A percentile compares a stretch with the other conserved stretches of the same genome.
phyloP scores from a whole-genome alignment of 2,329 filamentous ascomycete genomes.

The Drechslera avenae region DNA sequence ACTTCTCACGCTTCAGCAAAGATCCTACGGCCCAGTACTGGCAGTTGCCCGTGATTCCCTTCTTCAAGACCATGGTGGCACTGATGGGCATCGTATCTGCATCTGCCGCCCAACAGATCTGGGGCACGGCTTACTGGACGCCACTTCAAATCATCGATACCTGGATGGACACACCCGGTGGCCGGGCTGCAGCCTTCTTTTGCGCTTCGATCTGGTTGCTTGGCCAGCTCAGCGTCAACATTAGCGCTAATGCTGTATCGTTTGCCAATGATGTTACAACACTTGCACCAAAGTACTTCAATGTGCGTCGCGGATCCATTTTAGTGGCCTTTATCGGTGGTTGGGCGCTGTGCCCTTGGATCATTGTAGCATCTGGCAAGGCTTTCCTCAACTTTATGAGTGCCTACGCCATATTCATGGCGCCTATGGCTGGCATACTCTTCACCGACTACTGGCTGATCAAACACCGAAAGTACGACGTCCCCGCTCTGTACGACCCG shows the following conservation, averaged over 20 bases:
- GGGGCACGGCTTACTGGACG: conserved; percentile 23
- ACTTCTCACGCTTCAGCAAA: conserved; percentile 27
- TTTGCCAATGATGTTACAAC: conserved; percentile 28
- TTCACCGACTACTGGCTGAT: conserved; percentile 32
- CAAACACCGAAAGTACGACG: conserved; percentile 20
- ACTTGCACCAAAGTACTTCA: conserved; percentile 26
- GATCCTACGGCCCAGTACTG: conserved; percentile 13
- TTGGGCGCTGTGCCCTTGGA: conserved; percentile 30
- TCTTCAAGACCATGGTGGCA: conserved; percentile 19
- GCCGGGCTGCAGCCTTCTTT: conserved; percentile 28
- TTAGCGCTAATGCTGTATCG: conserved; percentile 31
- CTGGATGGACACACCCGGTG: conserved; percentile 17
- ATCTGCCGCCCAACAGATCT: conserved; percentile 19
- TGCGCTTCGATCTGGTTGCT: conserved; percentile 5
- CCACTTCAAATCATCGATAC: conserved; percentile 27
- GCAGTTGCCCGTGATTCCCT: conserved; percentile 21
- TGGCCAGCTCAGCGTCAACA: conserved; percentile 27
- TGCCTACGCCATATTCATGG: conserved; percentile 30
- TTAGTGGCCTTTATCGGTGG: conserved; percentile 21
- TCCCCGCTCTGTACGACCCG: conserved; percentile 30
- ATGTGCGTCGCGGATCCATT: conserved; percentile 26
- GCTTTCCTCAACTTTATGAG: conserved; percentile 34
- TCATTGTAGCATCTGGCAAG: conserved; percentile 23
- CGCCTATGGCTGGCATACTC: conserved; percentile 24
- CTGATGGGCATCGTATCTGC: conserved; percentile 28